phyloP scores from a whole-genome alignment of 2,329 filamentous ascomycete species.

The Microthyrium microscopicum region DNA sequence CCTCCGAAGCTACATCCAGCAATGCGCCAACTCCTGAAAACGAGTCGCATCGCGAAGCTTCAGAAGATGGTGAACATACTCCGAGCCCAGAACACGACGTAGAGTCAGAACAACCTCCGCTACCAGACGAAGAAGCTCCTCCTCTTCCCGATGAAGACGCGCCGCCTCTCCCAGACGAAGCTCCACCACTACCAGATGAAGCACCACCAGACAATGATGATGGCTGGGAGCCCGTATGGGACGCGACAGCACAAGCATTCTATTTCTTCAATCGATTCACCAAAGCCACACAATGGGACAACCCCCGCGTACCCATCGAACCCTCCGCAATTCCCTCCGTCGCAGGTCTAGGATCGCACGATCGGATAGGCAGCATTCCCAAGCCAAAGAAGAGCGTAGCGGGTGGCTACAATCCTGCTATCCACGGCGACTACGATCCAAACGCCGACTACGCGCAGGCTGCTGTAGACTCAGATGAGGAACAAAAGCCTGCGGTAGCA shows the following conservation, averaged over 20 bases:
- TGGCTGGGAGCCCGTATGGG: conserved; percentile 74
- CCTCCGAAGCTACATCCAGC: too few species aligned
- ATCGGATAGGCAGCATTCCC: conserved; percentile 7
- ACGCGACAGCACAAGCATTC: conserved; percentile 48
- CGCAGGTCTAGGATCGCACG: conserved; percentile 7
- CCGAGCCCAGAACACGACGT: conserved; percentile 2
- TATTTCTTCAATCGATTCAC: conserved; percentile 80
- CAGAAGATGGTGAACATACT: too few species aligned
- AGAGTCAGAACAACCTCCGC: conserved; percentile 7
- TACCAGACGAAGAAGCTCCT: conserved; percentile 15
- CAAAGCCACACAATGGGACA: conserved; percentile 63
- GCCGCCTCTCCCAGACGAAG: conserved; percentile 26
- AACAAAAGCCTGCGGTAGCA: conserved; percentile 17
- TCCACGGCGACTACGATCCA: conserved; percentile 92
- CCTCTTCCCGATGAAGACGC: conserved; percentile 13
- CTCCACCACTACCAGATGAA: conserved; percentile 35
- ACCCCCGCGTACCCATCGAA: conserved; percentile 50
- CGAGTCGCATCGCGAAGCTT: too few species aligned
- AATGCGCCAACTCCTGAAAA: too few species aligned
- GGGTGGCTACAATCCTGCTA: conserved; percentile 86
- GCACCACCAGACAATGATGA: conserved; percentile 36
- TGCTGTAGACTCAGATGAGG: conserved; percentile 24
- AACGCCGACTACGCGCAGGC: conserved; percentile 72
- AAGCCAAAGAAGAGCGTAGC: conserved; percentile 19
- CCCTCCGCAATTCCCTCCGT: conserved; percentile 13